Percentiles rank a stretch among this genome's conserved stretches.
Conservation (phyloP, 352 stramenopile species). For the Pythium chondricola region DNA sequence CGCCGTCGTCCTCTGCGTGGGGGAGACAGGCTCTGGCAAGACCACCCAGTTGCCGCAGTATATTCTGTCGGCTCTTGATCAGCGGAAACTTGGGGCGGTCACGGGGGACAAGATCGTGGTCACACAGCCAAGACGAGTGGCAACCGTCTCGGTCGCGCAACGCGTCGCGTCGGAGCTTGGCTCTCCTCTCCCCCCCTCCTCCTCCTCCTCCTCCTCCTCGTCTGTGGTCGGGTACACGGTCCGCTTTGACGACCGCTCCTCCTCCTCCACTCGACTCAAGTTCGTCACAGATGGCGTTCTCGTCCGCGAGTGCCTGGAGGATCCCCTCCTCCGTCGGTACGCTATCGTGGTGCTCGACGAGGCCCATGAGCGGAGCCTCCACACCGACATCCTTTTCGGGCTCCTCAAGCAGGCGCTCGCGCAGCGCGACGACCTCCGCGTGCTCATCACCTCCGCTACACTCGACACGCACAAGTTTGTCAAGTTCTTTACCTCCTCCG, state of each 20-base stretch:
- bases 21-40: constrained; percentile 96
- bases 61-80: constrained; percentile 34
- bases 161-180: constrained; percentile 97
- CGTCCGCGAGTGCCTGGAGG: constrained; percentile 70
- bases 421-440: constrained; percentile 75
- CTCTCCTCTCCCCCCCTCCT: constrained; percentile 23
- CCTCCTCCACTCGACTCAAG: constrained; percentile 62
- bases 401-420: constrained; percentile 76
- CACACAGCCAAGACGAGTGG: constrained; percentile 93
- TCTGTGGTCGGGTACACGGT: constrained; percentile 98
- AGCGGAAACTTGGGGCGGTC: constrained; percentile 12
- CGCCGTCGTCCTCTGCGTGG: constrained; percentile 74
- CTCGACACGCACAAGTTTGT: constrained; percentile 85
- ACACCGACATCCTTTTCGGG: constrained; percentile 98
- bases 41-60: constrained; percentile 89
- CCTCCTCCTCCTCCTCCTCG: too few relatives aligned
- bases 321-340: constrained; percentile 79
- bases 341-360: constrained; percentile 93
- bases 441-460: constrained; percentile 93
- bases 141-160: constrained; percentile 95
- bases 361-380: constrained; percentile 96
- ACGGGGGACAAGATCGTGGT: constrained; percentile 57
- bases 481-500: constrained; percentile 63
- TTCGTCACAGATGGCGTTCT: constrained; percentile 81
- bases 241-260: constrained; percentile 94